Percentiles rank a stretch among this genome's conserved stretches.
Conservation (phyloP, 495 filamentous ascomycete genomes). For the Hypomontagnella submonticulosa region DNA sequence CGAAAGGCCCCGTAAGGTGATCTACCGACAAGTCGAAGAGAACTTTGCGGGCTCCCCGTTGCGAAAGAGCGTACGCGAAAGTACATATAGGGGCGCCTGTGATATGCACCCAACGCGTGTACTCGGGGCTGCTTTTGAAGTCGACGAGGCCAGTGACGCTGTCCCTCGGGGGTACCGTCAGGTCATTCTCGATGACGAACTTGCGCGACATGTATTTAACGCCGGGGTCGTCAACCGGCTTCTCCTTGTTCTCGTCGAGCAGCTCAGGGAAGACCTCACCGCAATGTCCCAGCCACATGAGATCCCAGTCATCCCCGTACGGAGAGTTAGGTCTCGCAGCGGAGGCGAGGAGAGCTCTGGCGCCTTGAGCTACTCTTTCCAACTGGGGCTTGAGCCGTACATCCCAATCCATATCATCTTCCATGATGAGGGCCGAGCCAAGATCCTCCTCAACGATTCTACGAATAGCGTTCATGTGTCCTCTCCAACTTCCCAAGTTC, state of each 20-base stretch:
- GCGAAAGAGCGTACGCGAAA: constrained; percentile 66
- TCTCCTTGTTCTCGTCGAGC: constrained; percentile 37
- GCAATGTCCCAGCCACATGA: constrained; percentile 56
- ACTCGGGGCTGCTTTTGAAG: constrained; percentile 47
- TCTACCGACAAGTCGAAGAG: constrained; percentile 61
- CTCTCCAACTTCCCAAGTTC: constrained; percentile 53
- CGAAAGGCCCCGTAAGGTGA: constrained; percentile 55
- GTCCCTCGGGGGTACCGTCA: constrained; percentile 39
- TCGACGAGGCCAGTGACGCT: constrained; percentile 39
- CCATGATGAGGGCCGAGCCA: constrained; percentile 57
- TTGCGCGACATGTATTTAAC: constrained; percentile 35
- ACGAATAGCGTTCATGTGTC: constrained; percentile 52
- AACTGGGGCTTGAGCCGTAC: constrained; percentile 54
- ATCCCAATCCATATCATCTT: constrained; percentile 63
- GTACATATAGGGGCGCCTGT: constrained; percentile 62
- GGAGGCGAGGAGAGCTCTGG: constrained; percentile 39
- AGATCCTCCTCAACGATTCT: constrained; percentile 55
- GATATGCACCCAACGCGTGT: constrained; percentile 60
- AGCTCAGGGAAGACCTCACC: constrained; percentile 44
- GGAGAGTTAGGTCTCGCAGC: constrained; percentile 37
- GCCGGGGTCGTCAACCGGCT: constrained; percentile 14
- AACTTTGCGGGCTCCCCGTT: constrained; percentile 62
- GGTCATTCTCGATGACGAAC: constrained; percentile 39
- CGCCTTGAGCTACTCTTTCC: constrained; percentile 41
- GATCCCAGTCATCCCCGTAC: constrained; percentile 56